Conservation (phyloP, 2,329 filamentous ascomycete genomes). For the Tolypocladium tundrense region DNA sequence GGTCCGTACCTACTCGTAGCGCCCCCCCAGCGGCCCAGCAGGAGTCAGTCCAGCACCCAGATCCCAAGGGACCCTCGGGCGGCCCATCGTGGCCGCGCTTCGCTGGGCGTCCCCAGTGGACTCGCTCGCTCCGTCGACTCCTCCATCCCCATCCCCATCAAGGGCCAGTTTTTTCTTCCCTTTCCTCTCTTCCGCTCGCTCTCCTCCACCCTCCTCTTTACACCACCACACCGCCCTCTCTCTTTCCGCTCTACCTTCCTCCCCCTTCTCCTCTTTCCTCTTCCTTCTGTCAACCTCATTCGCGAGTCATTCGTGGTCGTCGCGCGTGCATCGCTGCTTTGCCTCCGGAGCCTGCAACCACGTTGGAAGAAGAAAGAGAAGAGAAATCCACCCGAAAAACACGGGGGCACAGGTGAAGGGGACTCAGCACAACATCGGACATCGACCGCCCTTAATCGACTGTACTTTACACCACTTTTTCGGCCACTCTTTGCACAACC, state of each 20-base stretch:
- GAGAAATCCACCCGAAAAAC: background rate
- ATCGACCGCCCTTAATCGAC: conserved; percentile 20
- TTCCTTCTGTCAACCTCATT: conserved; percentile 8
- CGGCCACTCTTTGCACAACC: conserved; percentile 12
- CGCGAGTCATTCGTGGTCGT: conserved; percentile 13
- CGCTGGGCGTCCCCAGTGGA: background rate
- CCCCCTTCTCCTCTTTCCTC: conserved; percentile 6
- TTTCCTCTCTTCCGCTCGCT: conserved; percentile 15
- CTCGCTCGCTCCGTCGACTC: background rate
- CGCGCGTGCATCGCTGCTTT: conserved; percentile 1
- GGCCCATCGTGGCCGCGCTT: background rate
- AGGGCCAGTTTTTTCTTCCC: conserved; percentile 15
- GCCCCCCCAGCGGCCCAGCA: background rate
- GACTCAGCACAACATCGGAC: conserved; percentile 2
- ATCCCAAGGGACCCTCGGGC: background rate
- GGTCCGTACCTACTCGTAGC: background rate
- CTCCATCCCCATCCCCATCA: conserved; percentile 11
- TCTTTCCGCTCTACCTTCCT: conserved; percentile 8
- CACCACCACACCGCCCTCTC: conserved; percentile 20
- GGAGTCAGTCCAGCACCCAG: background rate
- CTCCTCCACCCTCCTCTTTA: conserved; percentile 13
- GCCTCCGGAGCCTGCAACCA: conserved; percentile 2
- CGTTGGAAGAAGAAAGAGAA: background rate
- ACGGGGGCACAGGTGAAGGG: background rate
- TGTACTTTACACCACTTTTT: conserved; percentile 19